Evolutionary conservation across 2,329 filamentous ascomycete species (phyloP).

Genomic region (Blastomyces gilchristii): DNA sequence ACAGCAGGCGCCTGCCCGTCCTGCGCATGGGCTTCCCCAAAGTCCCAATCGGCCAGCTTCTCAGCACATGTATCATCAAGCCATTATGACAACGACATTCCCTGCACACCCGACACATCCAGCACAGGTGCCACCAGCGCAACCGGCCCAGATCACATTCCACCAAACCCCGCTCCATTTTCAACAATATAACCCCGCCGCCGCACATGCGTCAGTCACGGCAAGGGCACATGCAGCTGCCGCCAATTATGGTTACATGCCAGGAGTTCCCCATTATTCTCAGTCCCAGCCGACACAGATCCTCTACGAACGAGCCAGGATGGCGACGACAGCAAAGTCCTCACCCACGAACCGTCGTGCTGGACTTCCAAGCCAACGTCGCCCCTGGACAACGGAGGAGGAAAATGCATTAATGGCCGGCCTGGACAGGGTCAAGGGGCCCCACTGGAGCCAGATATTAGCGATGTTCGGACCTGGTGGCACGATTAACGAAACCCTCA

Average conservation of each 20-base stretch:
- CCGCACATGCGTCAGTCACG: conserved; percentile 21
- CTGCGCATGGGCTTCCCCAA: not conserved
- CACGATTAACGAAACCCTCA: conserved; percentile 69
- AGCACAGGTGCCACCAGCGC: conserved; percentile 70
- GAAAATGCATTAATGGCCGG: conserved; percentile 84
- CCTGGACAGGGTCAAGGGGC: conserved; percentile 77
- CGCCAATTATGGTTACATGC: conserved; percentile 36
- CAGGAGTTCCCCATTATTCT: conserved; percentile 37
- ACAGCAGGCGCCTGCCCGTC: not conserved
- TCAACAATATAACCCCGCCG: conserved; percentile 33
- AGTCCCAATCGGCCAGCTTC: conserved; percentile 10
- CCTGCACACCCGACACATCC: conserved; percentile 3
- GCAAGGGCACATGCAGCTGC: conserved; percentile 26
- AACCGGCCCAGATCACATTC: conserved; percentile 41
- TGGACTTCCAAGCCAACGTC: conserved; percentile 49
- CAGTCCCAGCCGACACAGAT: conserved; percentile 45
- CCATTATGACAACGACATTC: conserved; percentile 38
- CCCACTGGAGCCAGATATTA: conserved; percentile 88
- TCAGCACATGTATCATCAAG: conserved; percentile 11
- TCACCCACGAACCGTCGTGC: conserved; percentile 44
- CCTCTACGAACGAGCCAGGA: conserved; percentile 47
- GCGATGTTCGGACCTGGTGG: conserved; percentile 72
- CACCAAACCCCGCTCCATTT: conserved; percentile 33
- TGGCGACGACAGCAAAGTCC: conserved; percentile 46
- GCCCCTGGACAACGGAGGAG: conserved; percentile 81